Percentiles rank a stretch among this genome's conserved stretches.
These are phyloP conservation scores for Leccinum subgranulosum DNA, from an alignment of 768 basidiomycete genomes.

Conservation along the genomic window DNA sequence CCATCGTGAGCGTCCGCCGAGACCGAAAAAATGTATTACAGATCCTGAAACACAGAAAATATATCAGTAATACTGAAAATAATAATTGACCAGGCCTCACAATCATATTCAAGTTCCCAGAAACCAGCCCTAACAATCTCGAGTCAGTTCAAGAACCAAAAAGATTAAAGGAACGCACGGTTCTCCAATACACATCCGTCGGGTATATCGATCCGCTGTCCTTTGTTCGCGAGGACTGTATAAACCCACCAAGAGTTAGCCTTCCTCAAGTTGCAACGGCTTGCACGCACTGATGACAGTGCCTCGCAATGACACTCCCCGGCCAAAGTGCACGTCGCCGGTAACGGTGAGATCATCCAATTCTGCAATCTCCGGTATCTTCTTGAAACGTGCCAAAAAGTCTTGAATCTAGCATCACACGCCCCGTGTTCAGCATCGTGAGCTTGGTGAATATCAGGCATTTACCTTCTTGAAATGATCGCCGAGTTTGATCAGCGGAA, in stretches of 20 bases:
- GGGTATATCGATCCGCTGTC: constrained; percentile 78
- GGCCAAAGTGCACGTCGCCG: constrained; percentile 88
- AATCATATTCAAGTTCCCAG: constrained; percentile 84
- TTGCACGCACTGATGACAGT: constrained; percentile 71
- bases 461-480: constrained; percentile 93
- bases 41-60: constrained; percentile 3
- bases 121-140: constrained; percentile 53
- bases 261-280: not conserved
- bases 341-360: constrained; percentile 93
- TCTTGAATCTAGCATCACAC: constrained; percentile 57
- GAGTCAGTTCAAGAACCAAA: not conserved
- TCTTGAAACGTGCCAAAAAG: constrained; percentile 95
- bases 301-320: constrained; percentile 80
- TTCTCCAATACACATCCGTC: constrained; percentile 81
- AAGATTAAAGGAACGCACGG: constrained; percentile 30
- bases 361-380: constrained; percentile 87
- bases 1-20: not conserved
- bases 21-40: not conserved
- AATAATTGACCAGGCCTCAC: constrained; percentile 19
- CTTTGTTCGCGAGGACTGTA: constrained; percentile 76
- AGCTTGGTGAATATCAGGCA: not conserved
- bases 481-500: constrained; percentile 96
- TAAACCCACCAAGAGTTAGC: not conserved
- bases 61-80: not conserved
- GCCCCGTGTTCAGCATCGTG: not conserved